These are phyloP conservation scores for Bipolaris gigantea DNA, from an alignment of 2,329 filamentous ascomycete species.

Conservation along the genomic window DNA sequence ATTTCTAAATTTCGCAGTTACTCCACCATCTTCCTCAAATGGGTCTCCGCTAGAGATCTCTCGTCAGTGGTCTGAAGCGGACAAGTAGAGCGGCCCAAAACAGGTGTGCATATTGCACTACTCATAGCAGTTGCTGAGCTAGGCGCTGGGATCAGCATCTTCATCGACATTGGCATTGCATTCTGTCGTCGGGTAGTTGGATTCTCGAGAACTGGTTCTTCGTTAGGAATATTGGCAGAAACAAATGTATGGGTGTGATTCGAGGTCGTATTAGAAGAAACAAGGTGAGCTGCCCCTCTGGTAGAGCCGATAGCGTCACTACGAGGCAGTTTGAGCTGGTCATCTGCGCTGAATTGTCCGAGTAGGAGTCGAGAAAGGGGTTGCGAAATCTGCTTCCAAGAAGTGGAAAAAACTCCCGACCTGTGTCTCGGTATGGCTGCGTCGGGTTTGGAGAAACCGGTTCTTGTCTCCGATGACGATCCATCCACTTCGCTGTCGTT, in stretches of 20 bases:
- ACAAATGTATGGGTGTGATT: not conserved
- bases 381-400: not conserved
- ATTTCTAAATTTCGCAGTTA: not conserved
- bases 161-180: slow-evolving; percentile 3
- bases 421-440: not conserved
- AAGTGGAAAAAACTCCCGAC: not conserved
- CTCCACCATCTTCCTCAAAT: not conserved
- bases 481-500: not conserved
- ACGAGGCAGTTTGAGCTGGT: not conserved
- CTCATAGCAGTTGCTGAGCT: not conserved
- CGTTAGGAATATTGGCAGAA: not conserved
- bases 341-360: not conserved
- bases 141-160: slow-evolving; percentile 3
- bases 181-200: not conserved
- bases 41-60: not conserved
- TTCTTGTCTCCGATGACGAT: not conserved
- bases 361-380: not conserved
- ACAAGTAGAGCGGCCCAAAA: not conserved
- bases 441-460: not conserved
- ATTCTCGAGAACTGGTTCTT: not conserved
- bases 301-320: not conserved
- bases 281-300: not conserved
- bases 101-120: not conserved
- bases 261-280: not conserved
- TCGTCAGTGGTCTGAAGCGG: not conserved